Conservation (phyloP, 2,329 filamentous ascomycete species). For the Thelonectria rubi region DNA sequence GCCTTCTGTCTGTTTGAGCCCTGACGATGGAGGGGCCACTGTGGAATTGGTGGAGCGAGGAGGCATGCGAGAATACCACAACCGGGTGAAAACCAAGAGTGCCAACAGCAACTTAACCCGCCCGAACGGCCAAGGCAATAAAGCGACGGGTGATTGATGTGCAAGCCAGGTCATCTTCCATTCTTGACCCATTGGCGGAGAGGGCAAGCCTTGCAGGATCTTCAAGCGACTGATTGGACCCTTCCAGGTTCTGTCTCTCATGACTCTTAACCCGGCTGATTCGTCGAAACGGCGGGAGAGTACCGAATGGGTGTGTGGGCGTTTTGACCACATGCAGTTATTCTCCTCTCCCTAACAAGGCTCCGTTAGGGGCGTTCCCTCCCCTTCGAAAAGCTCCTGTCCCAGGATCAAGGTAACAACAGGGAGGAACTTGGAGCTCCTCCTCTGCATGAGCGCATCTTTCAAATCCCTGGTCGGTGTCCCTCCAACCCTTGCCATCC, state of each 20-base stretch:
- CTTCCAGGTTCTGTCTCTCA: not conserved
- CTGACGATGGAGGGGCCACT: conserved; percentile 17
- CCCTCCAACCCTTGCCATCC: conserved; percentile 14
- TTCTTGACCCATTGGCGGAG: not conserved
- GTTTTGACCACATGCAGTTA: conserved; percentile 4
- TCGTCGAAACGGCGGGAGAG: conserved; percentile 2
- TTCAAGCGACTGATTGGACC: not conserved
- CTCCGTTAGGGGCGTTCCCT: conserved; percentile 6
- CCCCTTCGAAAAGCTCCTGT: not conserved
- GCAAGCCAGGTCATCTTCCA: not conserved
- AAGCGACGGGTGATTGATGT: not conserved
- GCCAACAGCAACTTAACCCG: conserved; percentile 6
- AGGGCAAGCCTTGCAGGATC: not conserved
- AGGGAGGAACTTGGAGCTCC: conserved; percentile 5
- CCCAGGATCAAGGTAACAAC: conserved; percentile 7
- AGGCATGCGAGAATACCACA: conserved; percentile 4
- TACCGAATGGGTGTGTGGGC: conserved; percentile 7
- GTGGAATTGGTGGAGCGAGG: conserved; percentile 8
- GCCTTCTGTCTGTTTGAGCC: conserved; percentile 27
- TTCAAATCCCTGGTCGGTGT: conserved; percentile 16
- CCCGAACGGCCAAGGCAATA: not conserved
- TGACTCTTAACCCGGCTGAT: not conserved
- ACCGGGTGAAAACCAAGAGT: not conserved
- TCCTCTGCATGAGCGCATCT: conserved; percentile 18
- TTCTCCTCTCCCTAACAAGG: conserved; percentile 2